A percentile compares a stretch with the other conserved stretches of the same genome.
These are phyloP conservation scores for Tuber melanosporum DNA, from an alignment of 495 filamentous ascomycete genomes.

Conservation along the genomic window DNA sequence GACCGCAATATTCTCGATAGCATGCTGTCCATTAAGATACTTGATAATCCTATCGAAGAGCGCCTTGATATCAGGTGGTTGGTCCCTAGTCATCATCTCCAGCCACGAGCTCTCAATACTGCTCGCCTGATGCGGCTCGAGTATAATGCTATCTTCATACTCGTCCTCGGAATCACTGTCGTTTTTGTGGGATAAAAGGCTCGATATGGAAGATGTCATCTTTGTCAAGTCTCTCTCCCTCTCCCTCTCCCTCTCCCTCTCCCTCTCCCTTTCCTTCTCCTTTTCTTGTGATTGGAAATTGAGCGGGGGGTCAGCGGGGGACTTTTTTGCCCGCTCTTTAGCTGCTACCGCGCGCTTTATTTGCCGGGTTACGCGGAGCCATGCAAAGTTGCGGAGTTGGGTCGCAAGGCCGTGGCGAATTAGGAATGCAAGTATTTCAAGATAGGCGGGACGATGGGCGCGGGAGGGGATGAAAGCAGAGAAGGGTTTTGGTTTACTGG, in stretches of 20 bases:
- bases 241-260: not conserved
- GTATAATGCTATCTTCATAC: slow-evolving; percentile 37
- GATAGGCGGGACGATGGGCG: slow-evolving; percentile 78
- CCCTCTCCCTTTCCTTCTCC: not conserved
- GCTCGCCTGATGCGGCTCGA: slow-evolving; percentile 39
- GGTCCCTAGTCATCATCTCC: slow-evolving; percentile 38
- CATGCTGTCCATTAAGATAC: slow-evolving; percentile 82
- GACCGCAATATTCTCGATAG: slow-evolving; percentile 77
- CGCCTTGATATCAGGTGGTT: slow-evolving; percentile 30
- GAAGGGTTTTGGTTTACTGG: slow-evolving; percentile 69
- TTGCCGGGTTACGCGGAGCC: slow-evolving; percentile 55
- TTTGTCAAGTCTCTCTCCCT: slow-evolving; percentile 12
- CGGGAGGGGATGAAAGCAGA: slow-evolving; percentile 76
- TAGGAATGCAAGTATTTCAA: slow-evolving; percentile 86
- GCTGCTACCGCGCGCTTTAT: slow-evolving; percentile 48
- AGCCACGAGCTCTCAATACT: slow-evolving; percentile 41
- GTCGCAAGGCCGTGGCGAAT: slow-evolving; percentile 88
- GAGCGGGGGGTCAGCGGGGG: not conserved
- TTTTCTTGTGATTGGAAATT: not conserved
- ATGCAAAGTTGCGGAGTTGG: slow-evolving; percentile 80
- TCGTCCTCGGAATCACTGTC: slow-evolving; percentile 17
- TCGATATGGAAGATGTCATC: slow-evolving; percentile 28
- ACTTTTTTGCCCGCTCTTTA: slow-evolving; percentile 32
- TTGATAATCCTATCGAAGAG: slow-evolving; percentile 52
- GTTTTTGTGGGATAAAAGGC: slow-evolving; percentile 1